These are phyloP conservation scores for Rheum nobile DNA, from an alignment of 148 eudicot genomes.

Conservation along the genomic window DNA sequence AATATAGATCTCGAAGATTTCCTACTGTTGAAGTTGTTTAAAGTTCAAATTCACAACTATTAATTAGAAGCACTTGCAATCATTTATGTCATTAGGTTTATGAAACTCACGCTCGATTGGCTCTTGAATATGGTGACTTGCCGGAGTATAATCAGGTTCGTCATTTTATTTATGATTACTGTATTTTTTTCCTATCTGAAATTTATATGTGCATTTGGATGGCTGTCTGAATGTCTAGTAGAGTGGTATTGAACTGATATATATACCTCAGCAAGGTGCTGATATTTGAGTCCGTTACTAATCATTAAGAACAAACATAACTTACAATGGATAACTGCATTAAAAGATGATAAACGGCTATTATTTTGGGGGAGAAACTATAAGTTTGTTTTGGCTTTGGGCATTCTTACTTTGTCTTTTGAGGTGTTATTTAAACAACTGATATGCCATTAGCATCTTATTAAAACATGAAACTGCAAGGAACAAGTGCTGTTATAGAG, in stretches of 20 bases:
- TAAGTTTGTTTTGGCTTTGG: background rate
- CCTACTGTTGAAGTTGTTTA: background rate
- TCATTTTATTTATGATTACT: background rate
- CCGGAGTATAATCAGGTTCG: constrained; percentile 87
- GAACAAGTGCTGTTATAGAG: background rate
- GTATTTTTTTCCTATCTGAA: background rate
- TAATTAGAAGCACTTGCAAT: background rate
- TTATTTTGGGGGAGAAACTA: background rate
- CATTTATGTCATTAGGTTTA: constrained; percentile 48
- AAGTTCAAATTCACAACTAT: background rate
- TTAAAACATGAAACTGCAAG: background rate
- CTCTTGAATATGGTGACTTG: constrained; percentile 91
- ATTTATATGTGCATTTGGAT: background rate
- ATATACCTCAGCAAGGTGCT: background rate
- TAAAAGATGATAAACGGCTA: background rate
- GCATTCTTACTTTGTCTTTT: background rate
- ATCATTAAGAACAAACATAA: background rate
- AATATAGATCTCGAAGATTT: background rate
- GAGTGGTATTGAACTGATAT: background rate
- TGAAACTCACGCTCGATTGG: constrained; percentile 94
- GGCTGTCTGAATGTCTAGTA: background rate
- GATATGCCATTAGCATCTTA: background rate
- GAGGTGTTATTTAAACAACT: background rate
- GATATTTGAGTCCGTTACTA: background rate
- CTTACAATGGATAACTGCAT: background rate